Conservation (phyloP, 148 eudicot species). For the Rhododendron griersonianum region DNA sequence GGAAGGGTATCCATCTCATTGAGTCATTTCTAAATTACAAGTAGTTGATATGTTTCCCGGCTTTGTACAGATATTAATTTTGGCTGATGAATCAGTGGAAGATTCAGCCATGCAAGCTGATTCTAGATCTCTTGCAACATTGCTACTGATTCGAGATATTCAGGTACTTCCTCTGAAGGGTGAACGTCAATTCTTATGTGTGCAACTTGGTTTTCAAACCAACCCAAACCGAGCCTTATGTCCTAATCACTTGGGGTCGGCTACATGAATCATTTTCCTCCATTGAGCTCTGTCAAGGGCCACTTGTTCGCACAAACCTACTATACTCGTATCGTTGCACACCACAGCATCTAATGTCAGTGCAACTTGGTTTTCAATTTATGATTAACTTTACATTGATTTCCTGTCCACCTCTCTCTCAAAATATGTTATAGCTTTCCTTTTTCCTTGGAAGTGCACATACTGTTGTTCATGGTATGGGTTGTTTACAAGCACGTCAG, state of each 20-base stretch:
- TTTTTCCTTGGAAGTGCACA: neutral
- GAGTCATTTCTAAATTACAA: neutral
- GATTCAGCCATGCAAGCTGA: slow-evolving; percentile 69
- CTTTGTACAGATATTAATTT: slow-evolving; percentile 42
- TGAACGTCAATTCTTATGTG: neutral
- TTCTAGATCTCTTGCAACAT: slow-evolving; percentile 60
- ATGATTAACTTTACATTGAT: neutral
- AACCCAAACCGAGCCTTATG: too few species aligned
- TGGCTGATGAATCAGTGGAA: slow-evolving; percentile 64
- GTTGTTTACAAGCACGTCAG: neutral
- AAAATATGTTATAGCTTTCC: neutral
- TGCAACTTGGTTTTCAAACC: neutral
- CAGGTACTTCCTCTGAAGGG: slow-evolving; percentile 33
- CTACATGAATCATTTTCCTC: too few species aligned
- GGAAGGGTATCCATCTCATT: slow-evolving; percentile 5
- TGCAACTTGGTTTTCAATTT: neutral
- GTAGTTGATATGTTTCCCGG: slow-evolving; percentile 5
- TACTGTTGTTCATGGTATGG: neutral
- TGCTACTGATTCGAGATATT: slow-evolving; percentile 56
- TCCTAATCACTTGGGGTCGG: too few species aligned
- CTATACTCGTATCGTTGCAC: too few species aligned
- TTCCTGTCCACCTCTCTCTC: neutral
- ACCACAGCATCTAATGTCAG: too few species aligned
- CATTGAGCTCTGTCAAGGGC: too few species aligned
- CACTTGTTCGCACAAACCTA: too few species aligned